Base-by-base conservation (phyloP, 192 early-diverging fungal genomes). In the Backusella westeae region DNA sequence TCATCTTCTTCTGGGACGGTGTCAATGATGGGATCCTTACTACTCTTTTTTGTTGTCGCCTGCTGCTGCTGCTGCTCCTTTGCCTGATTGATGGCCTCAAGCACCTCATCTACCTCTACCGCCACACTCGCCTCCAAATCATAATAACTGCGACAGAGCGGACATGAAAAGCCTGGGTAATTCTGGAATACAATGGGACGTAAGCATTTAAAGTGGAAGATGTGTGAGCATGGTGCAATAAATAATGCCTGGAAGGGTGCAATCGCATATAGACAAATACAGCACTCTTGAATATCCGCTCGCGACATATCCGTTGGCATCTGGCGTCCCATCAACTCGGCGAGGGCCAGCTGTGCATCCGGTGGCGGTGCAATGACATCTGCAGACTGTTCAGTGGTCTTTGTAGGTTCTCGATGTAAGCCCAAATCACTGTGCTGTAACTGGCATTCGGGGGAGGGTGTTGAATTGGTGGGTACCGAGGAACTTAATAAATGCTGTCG, bases 151-250 rank as follows among this genome's bases (percentile, higher is more conserved):
- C 94, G 87, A 84, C 93, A 95, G 41, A 95, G 86, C 41, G 93
- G 92, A 77, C 94, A 94, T 78, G 84, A 89, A 86, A 95, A 94
- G 14, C 86, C 86, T 5, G 88, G 86, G 75, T 86, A 89, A 68
- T 86, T 87, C 73, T 87, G 91, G 70, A 94, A 80, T 15, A 79
- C 44, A 26, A 95, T 80, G 8, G 92, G 91, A 74, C 89, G 91
- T 75, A 93, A 86, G 82, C 93, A 94, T 76, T 91, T 92, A 83
- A 91, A 95, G 76, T 95, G 94, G 86, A 90, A 95, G 77, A 91
- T 92, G 74, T 95, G 94, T 38, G 91, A 93, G 82, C 94, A 95
- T 17, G 94, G 94, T 6, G 93, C 91, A 44, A 95, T 81, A 80
- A 95, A 95, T 74, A 95, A 85, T 19, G 94, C 93, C 82, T 95